Base-by-base conservation (phyloP, 495 filamentous ascomycete species). In the Annulohypoxylon nitens region DNA sequence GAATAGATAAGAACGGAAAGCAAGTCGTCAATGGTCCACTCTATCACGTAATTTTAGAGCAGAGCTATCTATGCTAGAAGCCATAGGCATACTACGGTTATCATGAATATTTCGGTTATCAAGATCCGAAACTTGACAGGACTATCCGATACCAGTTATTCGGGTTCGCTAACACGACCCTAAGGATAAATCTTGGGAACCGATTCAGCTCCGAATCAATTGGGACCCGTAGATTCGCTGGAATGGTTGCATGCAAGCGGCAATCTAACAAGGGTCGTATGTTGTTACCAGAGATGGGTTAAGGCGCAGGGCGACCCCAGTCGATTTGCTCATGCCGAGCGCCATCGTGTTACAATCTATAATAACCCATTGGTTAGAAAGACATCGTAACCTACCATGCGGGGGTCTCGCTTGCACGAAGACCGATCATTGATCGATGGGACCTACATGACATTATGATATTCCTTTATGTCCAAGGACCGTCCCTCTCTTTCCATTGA, bases 321-420 rank as follows among this genome's bases (percentile, higher is more conserved):
- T 41, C 30, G 11, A 51, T 25, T 25, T 30, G 47, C 20, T 55
- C 54, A 18, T 64, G 54, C 43, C 61, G 26, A 66, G 43, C 16
- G 47, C 18, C 23, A n/a, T 23, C 30, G n/a, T 47, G 20, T 65
- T 23, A 53, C 39, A 61, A 64, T 58, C 9, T 47, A 36, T 43
- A 36, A 45, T 16, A 25, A 60, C 14, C 26, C 18, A 71, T 71
- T 71, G 68, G 68, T 34, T 59, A 61, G 36, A 47, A 54, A 20
- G 20, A 43, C 12, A 59, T 51, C 54, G 51, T 53, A 43, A 39
- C 51, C 30, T 61, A 41, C 54, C 61, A 65, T 61, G 68, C 59
- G 69, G 69, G 69, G 69, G 20, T 41, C 45, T 41, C 48, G 7
- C 34, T 23, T 20, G 39, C 39, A 45, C 36, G 39, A 14, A 47